These are phyloP conservation scores for Paraphysoderma sedebokerense DNA, from an alignment of 371 early-diverging fungal species.

Conservation along the genomic window DNA sequence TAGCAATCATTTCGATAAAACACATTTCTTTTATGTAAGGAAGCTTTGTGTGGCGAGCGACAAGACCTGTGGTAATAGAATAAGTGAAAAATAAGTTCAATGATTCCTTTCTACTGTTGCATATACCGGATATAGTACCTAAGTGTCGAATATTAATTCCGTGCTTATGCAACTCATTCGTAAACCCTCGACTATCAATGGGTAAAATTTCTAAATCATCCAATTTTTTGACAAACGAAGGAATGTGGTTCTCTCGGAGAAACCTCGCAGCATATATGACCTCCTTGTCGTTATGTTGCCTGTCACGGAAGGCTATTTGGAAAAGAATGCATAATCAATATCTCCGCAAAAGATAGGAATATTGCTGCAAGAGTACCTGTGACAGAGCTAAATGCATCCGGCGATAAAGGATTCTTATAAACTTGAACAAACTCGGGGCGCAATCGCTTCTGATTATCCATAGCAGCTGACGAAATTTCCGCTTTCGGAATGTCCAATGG, in stretches of 20 bases:
- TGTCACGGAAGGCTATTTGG: conserved; percentile 6
- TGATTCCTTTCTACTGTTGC: not conserved
- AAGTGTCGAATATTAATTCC: conserved; percentile 30
- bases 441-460: conserved; percentile 8
- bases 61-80: too few relatives aligned
- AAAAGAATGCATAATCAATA: not conserved
- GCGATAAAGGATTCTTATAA: conserved; percentile 14
- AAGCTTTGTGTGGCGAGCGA: conserved; percentile 16
- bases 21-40: conserved; percentile 22
- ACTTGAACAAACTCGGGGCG: conserved; percentile 22
- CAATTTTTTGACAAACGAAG: conserved; percentile 17
- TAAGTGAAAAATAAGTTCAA: too few relatives aligned
- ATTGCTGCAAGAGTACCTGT: not conserved
- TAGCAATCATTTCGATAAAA: conserved; percentile 23
- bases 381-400: conserved; percentile 11
- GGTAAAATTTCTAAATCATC: conserved; percentile 22
- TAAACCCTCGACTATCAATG: conserved; percentile 14
- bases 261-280: conserved; percentile 12
- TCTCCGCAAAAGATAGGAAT: too few relatives aligned
- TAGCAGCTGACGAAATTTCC: not conserved
- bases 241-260: conserved; percentile 21
- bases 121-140: conserved; percentile 9
- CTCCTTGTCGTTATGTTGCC: conserved; percentile 16
- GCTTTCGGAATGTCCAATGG: conserved; percentile 12
- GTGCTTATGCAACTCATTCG: conserved; percentile 14